Evolutionary conservation across 345 rosid genomes (phyloP).

Genomic region (Cardamine chenopodiifolia): DNA sequence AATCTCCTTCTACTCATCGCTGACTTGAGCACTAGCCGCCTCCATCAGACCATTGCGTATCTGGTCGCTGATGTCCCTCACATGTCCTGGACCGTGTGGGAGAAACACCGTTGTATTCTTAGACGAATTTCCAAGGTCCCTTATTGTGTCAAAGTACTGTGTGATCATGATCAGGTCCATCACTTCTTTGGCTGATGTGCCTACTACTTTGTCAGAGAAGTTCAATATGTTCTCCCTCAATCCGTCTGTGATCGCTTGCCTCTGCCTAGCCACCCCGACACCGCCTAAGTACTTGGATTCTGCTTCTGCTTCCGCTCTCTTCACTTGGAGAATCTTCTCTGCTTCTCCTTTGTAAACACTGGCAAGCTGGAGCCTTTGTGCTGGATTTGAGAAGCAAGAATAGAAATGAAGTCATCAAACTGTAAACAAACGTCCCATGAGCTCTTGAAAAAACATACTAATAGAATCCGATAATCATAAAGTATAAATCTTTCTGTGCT

Average conservation of each 20-base stretch:
- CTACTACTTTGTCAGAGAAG: slow-evolving; percentile 90
- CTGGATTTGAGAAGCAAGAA: slow-evolving; percentile 48
- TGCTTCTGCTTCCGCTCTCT: slow-evolving; percentile 94
- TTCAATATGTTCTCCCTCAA: slow-evolving; percentile 91
- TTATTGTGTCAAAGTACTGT: slow-evolving; percentile 92
- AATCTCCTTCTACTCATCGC: slow-evolving; percentile 1
- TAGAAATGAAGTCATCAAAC: background rate
- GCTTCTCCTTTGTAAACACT: slow-evolving; percentile 99
- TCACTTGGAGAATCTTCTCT: slow-evolving; percentile 84
- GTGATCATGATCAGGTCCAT: slow-evolving; percentile 99
- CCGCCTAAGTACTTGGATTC: slow-evolving; percentile 97
- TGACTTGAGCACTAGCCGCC: slow-evolving; percentile 60
- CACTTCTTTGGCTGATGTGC: slow-evolving; percentile 89
- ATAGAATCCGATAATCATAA: background rate
- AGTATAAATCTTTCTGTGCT: background rate
- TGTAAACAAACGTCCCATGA: background rate
- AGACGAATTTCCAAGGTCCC: slow-evolving; percentile 88
- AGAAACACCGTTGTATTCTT: slow-evolving; percentile 93
- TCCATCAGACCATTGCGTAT: slow-evolving; percentile 92
- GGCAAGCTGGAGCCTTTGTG: slow-evolving; percentile 98
- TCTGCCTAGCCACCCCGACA: slow-evolving; percentile 94
- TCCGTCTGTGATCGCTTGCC: slow-evolving; percentile 98
- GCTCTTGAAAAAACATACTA: background rate
- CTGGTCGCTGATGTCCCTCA: slow-evolving; percentile 83
- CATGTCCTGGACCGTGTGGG: slow-evolving; percentile 98